Base-by-base conservation (phyloP, 2,329 filamentous ascomycete species). In the Pseudogymnoascus pannorum region DNA sequence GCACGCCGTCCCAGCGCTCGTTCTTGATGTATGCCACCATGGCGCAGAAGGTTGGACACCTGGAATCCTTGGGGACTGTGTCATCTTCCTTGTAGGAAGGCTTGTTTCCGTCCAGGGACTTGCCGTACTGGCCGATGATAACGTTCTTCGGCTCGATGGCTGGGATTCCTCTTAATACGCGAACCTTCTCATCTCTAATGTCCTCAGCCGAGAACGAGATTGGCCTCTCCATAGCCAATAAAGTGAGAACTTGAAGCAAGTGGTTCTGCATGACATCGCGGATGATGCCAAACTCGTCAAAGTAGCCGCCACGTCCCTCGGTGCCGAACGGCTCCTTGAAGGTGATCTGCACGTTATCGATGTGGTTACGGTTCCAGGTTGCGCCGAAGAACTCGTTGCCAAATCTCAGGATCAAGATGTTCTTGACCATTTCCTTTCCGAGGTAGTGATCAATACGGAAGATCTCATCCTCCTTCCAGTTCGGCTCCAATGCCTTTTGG, bases 191-290 rank as follows among this genome's bases (percentile, higher is more conserved):
- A 74, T 99, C 95, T 73, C 94, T 92, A 68, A 99, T 96, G 72
- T 99, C 94, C 78, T 99, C 94, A 35, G 94, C 86, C 40, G 94
- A 96, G 82, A 99, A 99, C 9, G 93, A 97, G 73, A 99, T 94
- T 62, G 94, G 94, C 65, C 94, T 86, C 80, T 99, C 94, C 94
- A 99, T 99, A 64, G 94, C 91, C 66, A 99, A 85, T 61, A 99
- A 85, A 14, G 94, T 99, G 68, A 99, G 81, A 18, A 99, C 92
- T 77, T 99, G 94, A 61, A 99, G 86, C 71, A 99, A 79, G 78
- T 99, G 94, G 82, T 99, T 99, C 79, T 99, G 94, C 94, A 99
- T 97, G 68, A 99, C 94, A 80, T 99, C 95, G 74, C 95, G 92
- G 72, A 99, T 92, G 76, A 99, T 99, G 72, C 94, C 95, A 71